Conservation (phyloP, 306 rosid genomes). For the Malus sieversii region DNA sequence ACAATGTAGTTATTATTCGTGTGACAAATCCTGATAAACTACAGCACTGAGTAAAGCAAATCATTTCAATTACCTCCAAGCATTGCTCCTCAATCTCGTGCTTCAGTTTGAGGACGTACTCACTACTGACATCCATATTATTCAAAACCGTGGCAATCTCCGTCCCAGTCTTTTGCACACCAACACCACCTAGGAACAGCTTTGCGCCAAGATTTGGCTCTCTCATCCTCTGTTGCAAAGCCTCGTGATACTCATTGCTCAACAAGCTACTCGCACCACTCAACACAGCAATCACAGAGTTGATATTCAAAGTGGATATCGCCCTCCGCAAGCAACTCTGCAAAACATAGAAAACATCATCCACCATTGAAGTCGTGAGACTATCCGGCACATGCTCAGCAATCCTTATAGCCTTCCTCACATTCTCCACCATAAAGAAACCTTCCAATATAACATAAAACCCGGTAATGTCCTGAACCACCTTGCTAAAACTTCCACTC, state of each 20-base stretch:
- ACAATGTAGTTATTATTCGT: not conserved
- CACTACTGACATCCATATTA: conserved; percentile 84
- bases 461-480: conserved; percentile 76
- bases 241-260: conserved; percentile 82
- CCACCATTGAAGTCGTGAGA: conserved; percentile 94
- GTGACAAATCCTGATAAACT: not conserved
- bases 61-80: conserved; percentile 59
- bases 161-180: conserved; percentile 77
- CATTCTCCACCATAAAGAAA: conserved; percentile 95
- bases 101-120: conserved; percentile 79
- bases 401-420: conserved; percentile 78
- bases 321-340: conserved; percentile 91
- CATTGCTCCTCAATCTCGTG: conserved; percentile 93
- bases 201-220: conserved; percentile 92
- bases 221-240: conserved; percentile 71
- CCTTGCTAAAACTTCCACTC: conserved; percentile 85
- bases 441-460: conserved; percentile 89
- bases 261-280: conserved; percentile 84
- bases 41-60: conserved; percentile 2
- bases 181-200: conserved; percentile 87
- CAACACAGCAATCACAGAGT: conserved; percentile 79
- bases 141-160: conserved; percentile 86
- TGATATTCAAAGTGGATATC: conserved; percentile 77
- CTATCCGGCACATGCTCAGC: conserved; percentile 83
- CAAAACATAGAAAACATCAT: conserved; percentile 87